Evolutionary conservation across 495 filamentous ascomycete species (phyloP).

Genomic region (Poronia punctata): DNA sequence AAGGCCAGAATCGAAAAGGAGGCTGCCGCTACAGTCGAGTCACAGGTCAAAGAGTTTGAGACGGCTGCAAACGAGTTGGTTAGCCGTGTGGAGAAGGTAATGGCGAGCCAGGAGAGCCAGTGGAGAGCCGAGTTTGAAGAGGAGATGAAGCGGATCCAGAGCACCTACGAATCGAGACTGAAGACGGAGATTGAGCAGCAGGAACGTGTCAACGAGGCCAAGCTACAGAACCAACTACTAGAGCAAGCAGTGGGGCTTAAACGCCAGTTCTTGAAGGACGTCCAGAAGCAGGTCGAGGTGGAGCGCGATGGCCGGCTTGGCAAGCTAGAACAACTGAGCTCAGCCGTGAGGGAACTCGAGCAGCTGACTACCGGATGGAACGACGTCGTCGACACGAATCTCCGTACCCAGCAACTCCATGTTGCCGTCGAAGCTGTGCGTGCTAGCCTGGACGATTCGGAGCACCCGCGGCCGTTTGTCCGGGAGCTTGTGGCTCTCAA

Average conservation of each 20-base stretch:
- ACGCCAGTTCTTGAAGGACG: constrained; percentile 67
- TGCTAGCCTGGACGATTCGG: constrained; percentile 64
- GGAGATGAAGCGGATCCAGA: constrained; percentile 69
- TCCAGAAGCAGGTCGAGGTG: constrained; percentile 75
- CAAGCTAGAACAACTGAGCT: constrained; percentile 73
- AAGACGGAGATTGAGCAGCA: constrained; percentile 66
- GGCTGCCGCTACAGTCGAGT: constrained; percentile 68
- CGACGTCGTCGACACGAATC: constrained; percentile 76
- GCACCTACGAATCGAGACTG: constrained; percentile 73
- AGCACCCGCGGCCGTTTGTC: constrained; percentile 75
- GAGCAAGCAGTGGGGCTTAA: constrained; percentile 88
- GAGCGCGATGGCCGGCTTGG: constrained; percentile 84
- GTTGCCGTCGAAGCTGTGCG: constrained; percentile 92
- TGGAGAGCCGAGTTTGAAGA: constrained; percentile 85
- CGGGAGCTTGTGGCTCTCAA: constrained; percentile 89
- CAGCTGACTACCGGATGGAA: constrained; percentile 78
- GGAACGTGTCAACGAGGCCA: constrained; percentile 69
- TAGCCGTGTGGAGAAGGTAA: constrained; percentile 63
- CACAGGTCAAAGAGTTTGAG: constrained; percentile 52
- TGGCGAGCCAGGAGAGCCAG: constrained; percentile 64
- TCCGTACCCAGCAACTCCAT: constrained; percentile 90
- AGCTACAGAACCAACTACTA: constrained; percentile 73
- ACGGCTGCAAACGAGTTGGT: constrained; percentile 62
- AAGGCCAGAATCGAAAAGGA: constrained; percentile 58
- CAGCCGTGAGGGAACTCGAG: constrained; percentile 72